Base-by-base conservation (phyloP, 495 filamentous ascomycete genomes). In the Talaromyces liani region DNA sequence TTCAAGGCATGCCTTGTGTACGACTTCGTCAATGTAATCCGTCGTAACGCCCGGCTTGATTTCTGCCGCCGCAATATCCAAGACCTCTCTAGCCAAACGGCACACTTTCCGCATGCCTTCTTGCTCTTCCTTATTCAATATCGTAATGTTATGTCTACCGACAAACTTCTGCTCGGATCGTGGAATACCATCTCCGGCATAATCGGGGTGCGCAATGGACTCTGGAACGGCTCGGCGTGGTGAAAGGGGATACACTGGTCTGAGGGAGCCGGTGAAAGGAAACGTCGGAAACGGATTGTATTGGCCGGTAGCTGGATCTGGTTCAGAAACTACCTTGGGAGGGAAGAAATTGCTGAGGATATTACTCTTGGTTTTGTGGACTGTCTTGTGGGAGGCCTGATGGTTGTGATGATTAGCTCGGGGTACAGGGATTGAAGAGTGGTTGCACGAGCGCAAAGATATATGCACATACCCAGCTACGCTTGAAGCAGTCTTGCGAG, bases 401-500 rank as follows among this genome's bases (percentile, higher is more conserved):
- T 62, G 10, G 25, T 39, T 97, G 62, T 62, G 12, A 33, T 39
- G 27, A 69, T 74, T 49, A 80, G 73, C 63, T 41, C 25, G 10
- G 31, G 10, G 20, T 41, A 45, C 31, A 57, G 49, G 62, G 22
- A 27, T 22, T 25, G 53, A 56, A 29, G 53, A 54, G 14, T 25
- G 8, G 22, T 56, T 10, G 14, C 33, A 47, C 22, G 14, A 60
- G 41, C 33, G 9, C 6, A 34, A 34, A 34, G 9, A 45, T 22
- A 59, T 4, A 10, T 33, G n/a, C 16, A 65, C 88, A 71, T 85
- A 98, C 94, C 94, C 94, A 98, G 79, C 91, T 98, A 71, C 85
- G 86, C 81, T 97, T 98, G 79, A 98, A 98, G 82, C 94, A 98
- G 69, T 98, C 95, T 72, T 98, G 95, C 10, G 92, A 92, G 80